Percentiles rank a stretch among this genome's conserved stretches.
These are phyloP conservation scores for Penicillium aurantiogriseum DNA, from an alignment of 2,329 filamentous ascomycete genomes.

Conservation along the genomic window DNA sequence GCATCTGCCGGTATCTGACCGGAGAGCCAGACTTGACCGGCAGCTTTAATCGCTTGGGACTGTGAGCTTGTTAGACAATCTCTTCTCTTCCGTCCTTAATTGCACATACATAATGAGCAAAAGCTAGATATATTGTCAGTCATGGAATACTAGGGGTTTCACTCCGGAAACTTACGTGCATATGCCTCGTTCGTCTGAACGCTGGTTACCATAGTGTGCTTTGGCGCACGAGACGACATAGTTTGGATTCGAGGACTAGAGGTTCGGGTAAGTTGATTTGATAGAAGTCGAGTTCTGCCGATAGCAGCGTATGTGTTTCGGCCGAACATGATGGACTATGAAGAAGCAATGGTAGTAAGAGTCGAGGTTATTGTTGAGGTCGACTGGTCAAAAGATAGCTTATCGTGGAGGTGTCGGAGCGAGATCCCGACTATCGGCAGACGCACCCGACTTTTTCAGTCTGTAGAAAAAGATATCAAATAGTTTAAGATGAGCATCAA, in stretches of 20 bases:
- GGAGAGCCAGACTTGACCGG: slow-evolving; percentile 61
- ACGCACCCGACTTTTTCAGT: neutral
- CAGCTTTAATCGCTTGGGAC: slow-evolving; percentile 54
- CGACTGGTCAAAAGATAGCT: neutral
- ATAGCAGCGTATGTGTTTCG: neutral
- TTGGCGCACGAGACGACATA: neutral
- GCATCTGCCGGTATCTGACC: slow-evolving; percentile 68
- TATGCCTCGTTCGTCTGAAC: slow-evolving; percentile 3
- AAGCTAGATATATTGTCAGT: neutral
- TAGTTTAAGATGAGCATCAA: neutral
- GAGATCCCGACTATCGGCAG: neutral
- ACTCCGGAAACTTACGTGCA: neutral
- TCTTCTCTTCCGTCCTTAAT: neutral
- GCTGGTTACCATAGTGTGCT: neutral
- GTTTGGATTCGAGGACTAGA: neutral
- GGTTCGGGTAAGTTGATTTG: neutral
- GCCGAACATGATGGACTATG: neutral
- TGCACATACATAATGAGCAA: slow-evolving; percentile 1
- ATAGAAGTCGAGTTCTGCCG: neutral
- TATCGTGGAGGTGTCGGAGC: neutral
- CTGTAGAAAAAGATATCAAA: neutral
- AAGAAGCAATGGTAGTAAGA: neutral
- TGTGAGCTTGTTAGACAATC: neutral
- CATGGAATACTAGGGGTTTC: neutral
- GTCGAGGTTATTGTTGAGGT: neutral